Percentiles rank a stretch among this genome's conserved stretches.
These are phyloP conservation scores for Curvularia hawaiiensis DNA, from an alignment of 2,329 filamentous ascomycete species.

Conservation along the genomic window DNA sequence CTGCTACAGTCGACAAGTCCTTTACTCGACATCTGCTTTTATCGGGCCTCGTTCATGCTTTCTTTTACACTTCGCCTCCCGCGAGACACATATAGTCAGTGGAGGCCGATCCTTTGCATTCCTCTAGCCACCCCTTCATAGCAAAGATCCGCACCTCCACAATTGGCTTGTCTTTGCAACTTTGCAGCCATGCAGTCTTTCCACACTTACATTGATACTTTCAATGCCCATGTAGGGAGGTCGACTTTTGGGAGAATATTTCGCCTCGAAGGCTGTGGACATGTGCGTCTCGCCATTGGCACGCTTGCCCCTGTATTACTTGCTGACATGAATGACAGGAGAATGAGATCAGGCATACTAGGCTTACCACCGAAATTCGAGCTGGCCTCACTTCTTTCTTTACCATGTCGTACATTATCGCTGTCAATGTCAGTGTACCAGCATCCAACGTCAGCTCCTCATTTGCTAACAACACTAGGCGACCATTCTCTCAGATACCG, in stretches of 20 bases:
- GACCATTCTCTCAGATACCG: constrained; percentile 58
- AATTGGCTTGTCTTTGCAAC: constrained; percentile 1
- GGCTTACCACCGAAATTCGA: constrained; percentile 82
- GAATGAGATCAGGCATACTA: constrained; percentile 73
- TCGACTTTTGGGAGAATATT: constrained; percentile 59
- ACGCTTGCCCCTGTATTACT: background rate
- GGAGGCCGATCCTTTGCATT: constrained; percentile 1
- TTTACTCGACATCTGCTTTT: constrained; percentile 12
- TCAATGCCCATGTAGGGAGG: constrained; percentile 34
- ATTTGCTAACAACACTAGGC: constrained; percentile 35
- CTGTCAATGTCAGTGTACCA: constrained; percentile 32
- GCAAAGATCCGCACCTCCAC: constrained; percentile 11
- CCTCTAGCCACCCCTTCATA: constrained; percentile 5
- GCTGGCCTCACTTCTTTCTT: constrained; percentile 75
- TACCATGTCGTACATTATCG: constrained; percentile 52
- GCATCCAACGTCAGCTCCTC: background rate
- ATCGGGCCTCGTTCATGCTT: constrained; percentile 18
- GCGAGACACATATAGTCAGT: constrained; percentile 15
- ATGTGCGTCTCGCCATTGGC: constrained; percentile 62
- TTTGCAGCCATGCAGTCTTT: constrained; percentile 32
- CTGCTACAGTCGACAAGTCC: constrained; percentile 2
- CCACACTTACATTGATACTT: constrained; percentile 21
- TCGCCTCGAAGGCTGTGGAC: constrained; percentile 79
- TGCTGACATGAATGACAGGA: constrained; percentile 54
- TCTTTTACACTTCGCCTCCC: constrained; percentile 15